Evolutionary conservation across 1,284 basidiomycete species (phyloP).

Genomic region (Phylloboletellus chloephorus): DNA sequence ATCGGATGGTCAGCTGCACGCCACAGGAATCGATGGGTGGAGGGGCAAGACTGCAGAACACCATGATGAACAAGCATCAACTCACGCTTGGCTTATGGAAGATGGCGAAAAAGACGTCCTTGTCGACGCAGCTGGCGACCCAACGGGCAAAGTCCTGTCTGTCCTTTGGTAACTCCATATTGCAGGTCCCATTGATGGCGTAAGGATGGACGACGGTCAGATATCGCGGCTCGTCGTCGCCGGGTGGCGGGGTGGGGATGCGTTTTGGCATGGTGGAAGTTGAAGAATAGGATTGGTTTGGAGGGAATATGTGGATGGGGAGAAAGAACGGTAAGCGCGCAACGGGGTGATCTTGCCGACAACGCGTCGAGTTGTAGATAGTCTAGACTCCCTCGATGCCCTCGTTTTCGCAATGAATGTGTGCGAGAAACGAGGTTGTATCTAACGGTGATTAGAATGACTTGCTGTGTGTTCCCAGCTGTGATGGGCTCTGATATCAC

Average conservation of each 20-base stretch:
- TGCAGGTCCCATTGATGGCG: conserved; percentile 42
- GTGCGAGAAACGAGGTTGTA: too few species aligned
- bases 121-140: conserved; percentile 55
- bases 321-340: too few species aligned
- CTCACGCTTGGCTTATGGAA: conserved; percentile 61
- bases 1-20: conserved; percentile 6
- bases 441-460: too few species aligned
- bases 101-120: conserved; percentile 45
- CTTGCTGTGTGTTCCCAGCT: too few species aligned
- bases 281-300: not conserved
- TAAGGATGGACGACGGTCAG: conserved; percentile 59
- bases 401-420: too few species aligned
- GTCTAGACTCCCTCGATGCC: too few species aligned
- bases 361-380: too few species aligned
- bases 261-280: conserved; percentile 52
- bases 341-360: too few species aligned
- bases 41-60: not conserved
- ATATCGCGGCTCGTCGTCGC: conserved; percentile 52
- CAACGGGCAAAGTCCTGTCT: conserved; percentile 50
- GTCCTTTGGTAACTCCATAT: conserved; percentile 49
- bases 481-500: too few species aligned
- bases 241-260: conserved; percentile 48
- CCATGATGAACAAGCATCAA: too few species aligned
- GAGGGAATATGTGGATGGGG: too few species aligned
- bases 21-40: not conserved